phyloP scores from a whole-genome alignment of 208 protist species.

The Herpetomonas tarakana region DNA sequence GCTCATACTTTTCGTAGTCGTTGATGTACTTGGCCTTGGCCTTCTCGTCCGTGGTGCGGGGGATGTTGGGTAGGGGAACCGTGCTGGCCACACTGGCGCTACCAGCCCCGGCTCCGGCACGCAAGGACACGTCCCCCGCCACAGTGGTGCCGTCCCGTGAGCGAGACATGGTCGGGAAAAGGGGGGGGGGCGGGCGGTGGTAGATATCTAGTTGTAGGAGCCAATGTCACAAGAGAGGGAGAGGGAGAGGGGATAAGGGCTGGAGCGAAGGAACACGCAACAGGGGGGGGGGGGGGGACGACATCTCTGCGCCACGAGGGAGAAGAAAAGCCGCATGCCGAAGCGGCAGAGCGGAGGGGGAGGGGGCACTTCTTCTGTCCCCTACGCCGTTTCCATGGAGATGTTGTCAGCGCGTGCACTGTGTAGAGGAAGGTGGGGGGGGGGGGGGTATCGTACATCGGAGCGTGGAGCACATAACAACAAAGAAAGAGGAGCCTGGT shows the following conservation, averaged over 20 bases:
- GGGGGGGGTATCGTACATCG: no score
- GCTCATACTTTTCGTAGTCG: conserved; percentile 88
- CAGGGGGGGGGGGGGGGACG: no score
- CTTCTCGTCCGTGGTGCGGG: conserved; percentile 76
- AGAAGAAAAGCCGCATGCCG: no score
- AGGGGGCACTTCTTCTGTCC: no score
- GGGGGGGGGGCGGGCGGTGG: neutral
- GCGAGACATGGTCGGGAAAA: neutral
- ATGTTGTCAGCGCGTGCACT: no score
- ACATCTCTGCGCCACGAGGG: no score
- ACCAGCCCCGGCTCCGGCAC: conserved; percentile 8
- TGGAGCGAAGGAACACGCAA: conserved; percentile 2
- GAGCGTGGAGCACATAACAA: no score
- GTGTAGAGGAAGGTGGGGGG: no score
- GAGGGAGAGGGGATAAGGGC: conserved; percentile 2
- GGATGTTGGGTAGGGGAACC: conserved; percentile 83
- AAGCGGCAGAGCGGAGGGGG: no score
- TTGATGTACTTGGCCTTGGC: conserved; percentile 68
- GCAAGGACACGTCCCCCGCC: neutral
- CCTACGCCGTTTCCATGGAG: no score
- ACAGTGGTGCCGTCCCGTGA: neutral
- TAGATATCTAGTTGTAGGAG: neutral
- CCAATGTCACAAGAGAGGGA: conserved; percentile 4
- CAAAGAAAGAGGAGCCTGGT: no score
- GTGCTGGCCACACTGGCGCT: conserved; percentile 15